Percentiles rank a stretch among this genome's conserved stretches.
These are phyloP conservation scores for Trichomonas tenax DNA, from an alignment of 208 protist species.

Conservation along the genomic window DNA sequence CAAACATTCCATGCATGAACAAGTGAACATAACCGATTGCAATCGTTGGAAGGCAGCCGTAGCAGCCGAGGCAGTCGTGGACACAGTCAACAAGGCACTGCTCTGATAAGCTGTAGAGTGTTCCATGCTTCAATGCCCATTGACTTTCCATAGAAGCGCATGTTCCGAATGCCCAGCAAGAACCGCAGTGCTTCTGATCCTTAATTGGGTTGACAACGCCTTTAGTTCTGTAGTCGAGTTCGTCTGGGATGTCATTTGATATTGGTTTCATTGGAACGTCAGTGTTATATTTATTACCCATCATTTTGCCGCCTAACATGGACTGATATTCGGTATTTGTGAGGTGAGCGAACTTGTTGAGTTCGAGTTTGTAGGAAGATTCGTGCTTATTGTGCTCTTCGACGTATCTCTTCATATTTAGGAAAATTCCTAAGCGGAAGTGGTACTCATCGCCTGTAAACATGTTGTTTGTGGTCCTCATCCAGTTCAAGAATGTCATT, in stretches of 20 bases:
- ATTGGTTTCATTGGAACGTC: neutral
- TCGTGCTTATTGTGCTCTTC: neutral
- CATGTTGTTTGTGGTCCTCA: neutral
- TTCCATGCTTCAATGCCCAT: neutral
- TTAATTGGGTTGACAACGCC: neutral
- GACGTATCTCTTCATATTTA: neutral
- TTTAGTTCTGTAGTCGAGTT: neutral
- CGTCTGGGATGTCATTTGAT: neutral
- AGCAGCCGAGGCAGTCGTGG: neutral
- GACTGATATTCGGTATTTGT: neutral
- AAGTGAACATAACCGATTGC: neutral
- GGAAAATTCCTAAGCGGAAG: neutral
- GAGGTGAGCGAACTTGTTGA: neutral
- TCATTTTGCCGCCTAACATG: neutral
- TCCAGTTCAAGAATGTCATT: neutral
- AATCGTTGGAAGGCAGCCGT: neutral
- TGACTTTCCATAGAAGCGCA: neutral
- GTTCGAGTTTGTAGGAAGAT: neutral
- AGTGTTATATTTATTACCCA: neutral
- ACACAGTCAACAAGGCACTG: neutral
- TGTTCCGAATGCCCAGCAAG: neutral
- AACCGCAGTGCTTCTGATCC: neutral
- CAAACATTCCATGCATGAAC: neutral
- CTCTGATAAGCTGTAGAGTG: neutral
- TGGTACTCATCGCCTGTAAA: neutral